Evolutionary conservation across 1,139 yeast genomes (phyloP), one percentile per base, ranked within the genome.

Genomic region (Arxiozyma telluris): DNA sequence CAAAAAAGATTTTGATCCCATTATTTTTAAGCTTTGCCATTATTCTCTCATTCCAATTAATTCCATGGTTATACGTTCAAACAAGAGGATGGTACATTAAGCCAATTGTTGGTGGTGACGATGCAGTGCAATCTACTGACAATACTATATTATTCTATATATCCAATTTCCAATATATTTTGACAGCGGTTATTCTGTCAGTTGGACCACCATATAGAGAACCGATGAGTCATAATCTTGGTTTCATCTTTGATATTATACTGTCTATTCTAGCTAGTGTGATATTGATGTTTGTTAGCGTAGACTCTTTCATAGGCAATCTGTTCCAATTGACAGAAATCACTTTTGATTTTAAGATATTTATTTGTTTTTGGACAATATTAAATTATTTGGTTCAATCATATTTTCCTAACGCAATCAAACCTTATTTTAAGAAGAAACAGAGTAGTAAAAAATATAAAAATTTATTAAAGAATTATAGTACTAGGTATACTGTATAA

Each of bases 151-250:
- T 93, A 55, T 93, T 93, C 70, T 78, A 84, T 53, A 83, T 80
- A 61, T 80, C 96, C 2, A 88, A 90, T 64, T 86, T 87, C 73
- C 98, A 93, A 73, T 94, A 93, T 69, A 86, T 94, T 52, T 73
- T 89, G 55, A 79, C 84, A 54, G 96, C 98, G 0, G 73, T 89
- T 41, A 81, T 90, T 22, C 74, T 93, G 57, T 87, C 96, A 38
- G 87, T 82, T 34, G 98, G 99, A 0, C 94, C 95, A 15, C 99
- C 99, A n/a, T 94, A 89, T 68, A 78, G 98, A 56, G 85, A 87
- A 64, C 84, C 94, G 1, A 79, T 87, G 64, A 69, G 73, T 43
- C 76, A 81, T 59, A 93, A 93, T 67, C 53, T 61, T 11, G 95
- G 96, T 9, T 91, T 89, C 64, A 73, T 93, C 54, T 51, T 75